Percentiles rank a stretch among this genome's conserved stretches.
Conservation (phyloP, 805 yeast species). For the Ogataea neopini region DNA sequence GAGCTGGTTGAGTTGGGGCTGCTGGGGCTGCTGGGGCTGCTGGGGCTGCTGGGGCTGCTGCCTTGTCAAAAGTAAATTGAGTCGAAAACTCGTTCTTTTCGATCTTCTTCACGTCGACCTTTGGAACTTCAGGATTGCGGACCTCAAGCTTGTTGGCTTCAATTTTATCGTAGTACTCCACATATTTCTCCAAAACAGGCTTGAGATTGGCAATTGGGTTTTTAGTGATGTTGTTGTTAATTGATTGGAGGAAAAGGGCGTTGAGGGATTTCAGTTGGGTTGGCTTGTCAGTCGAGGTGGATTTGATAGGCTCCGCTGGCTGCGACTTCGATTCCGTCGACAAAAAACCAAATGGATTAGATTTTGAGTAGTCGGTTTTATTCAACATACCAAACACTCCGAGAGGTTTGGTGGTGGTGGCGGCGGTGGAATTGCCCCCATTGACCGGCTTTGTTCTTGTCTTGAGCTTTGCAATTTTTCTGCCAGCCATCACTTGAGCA, state of each 20-base stretch:
- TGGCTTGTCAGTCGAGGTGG: conserved; percentile 28
- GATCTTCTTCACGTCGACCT: conserved; percentile 23
- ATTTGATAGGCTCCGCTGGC: too few relatives aligned
- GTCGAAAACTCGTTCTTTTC: conserved; percentile 5
- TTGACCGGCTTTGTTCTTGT: conserved; percentile 32
- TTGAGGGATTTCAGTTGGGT: conserved; percentile 66
- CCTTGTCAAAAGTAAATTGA: conserved; percentile 2
- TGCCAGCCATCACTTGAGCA: conserved; percentile 58
- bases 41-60: not conserved
- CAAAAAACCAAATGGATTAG: conserved; percentile 5
- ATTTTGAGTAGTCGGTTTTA: not conserved
- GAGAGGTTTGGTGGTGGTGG: conserved; percentile 13
- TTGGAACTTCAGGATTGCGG: conserved; percentile 26
- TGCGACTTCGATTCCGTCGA: too few relatives aligned
- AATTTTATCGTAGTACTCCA: conserved; percentile 48
- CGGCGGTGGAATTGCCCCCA: conserved; percentile 19
- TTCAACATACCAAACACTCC: conserved; percentile 18
- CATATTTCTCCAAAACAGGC: conserved; percentile 58
- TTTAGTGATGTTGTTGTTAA: conserved; percentile 41
- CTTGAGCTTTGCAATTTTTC: conserved; percentile 68
- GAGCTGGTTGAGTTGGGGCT: not conserved
- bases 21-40: not conserved
- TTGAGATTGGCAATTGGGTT: conserved; percentile 58
- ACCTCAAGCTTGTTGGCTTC: conserved; percentile 29
- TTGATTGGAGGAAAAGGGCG: conserved; percentile 52